Evolutionary conservation across 768 basidiomycete genomes (phyloP), one percentile per base, ranked within the genome.

Genomic region (Naganishia randhawae): DNA sequence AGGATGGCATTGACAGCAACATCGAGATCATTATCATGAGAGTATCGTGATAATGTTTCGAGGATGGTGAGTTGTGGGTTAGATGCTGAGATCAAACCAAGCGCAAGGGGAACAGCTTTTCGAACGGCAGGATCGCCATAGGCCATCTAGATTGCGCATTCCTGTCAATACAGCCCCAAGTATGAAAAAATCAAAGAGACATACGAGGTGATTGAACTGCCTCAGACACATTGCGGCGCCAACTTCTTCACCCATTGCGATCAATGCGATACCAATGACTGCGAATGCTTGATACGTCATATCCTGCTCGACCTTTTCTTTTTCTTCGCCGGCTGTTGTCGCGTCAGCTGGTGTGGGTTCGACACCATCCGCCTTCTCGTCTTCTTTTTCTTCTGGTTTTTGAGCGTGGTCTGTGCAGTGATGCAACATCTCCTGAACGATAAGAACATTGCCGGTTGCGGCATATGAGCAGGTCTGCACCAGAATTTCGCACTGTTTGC

Each of bases 211-310:
- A 80, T 97, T 96, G 83, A 98, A 95, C 74, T 94, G 92, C 71
- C 96, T 83, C 74, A 98, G 81, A n/a, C 90, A 88, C 96, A 99
- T 98, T 80, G 98, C 92, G 1, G 93, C 88, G 54, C 96, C 96
- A 54, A 97, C 87, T 27, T 98, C 95, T 81, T 99, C 96, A 22
- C 96, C 96, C 93, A 98, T 97, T 4, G 96, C 88, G 50, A 98
- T 90, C 68, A 98, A 80, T 0, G 95, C 88, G 74, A 99, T 91
- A 31, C 92, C 96, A 66, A 98, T 83, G 33, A 95, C 92, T 17
- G 95, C 91, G 71, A 97, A 89, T 0, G 91, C 86, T 78, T 97
- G 91, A 84, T 90, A 91, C 33, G 88, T 88, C 71, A 70, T 66
- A 61, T 71, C 50, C 33, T 55, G 32, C 19, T 70, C 73, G 6